phyloP scores from a whole-genome alignment of 2,329 filamentous ascomycete species.

The Calycina herbarum region DNA sequence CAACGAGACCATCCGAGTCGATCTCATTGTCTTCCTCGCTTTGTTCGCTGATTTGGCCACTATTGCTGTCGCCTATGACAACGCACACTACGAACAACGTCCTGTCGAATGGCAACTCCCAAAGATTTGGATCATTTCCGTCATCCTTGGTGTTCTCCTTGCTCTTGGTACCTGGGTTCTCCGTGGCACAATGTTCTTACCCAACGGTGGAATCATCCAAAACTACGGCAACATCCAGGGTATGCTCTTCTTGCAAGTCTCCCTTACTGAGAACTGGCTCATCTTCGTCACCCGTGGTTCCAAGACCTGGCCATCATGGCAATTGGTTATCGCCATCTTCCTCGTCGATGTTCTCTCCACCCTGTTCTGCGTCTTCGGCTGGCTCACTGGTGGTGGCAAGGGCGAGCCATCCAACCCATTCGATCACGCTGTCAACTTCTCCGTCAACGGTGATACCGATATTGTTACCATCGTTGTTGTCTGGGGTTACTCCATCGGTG shows the following conservation, averaged over 20 bases:
- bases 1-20: conserved; percentile 71
- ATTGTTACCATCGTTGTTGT: conserved; percentile 64
- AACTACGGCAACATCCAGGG: conserved; percentile 74
- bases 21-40: conserved; percentile 77
- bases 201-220: conserved; percentile 71
- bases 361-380: conserved; percentile 74
- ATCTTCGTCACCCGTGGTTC: conserved; percentile 76
- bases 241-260: conserved; percentile 72
- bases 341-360: conserved; percentile 71
- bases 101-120: conserved; percentile 80
- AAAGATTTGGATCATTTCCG: conserved; percentile 78
- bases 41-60: conserved; percentile 79
- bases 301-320: conserved; percentile 73
- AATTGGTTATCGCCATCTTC: conserved; percentile 69
- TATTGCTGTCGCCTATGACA: conserved; percentile 77
- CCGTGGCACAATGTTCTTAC: conserved; percentile 68
- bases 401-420: conserved; percentile 37
- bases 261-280: conserved; percentile 75
- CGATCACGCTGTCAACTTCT: conserved; percentile 40
- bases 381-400: conserved; percentile 63
- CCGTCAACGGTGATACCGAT: conserved; percentile 44
- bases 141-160: conserved; percentile 67
- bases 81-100: conserved; percentile 72
- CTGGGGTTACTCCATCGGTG: conserved; percentile 66
- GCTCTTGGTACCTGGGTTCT: conserved; percentile 72